Evolutionary conservation across 2,329 filamentous ascomycete genomes (phyloP).

Genomic region (Monosporascus sp.): DNA sequence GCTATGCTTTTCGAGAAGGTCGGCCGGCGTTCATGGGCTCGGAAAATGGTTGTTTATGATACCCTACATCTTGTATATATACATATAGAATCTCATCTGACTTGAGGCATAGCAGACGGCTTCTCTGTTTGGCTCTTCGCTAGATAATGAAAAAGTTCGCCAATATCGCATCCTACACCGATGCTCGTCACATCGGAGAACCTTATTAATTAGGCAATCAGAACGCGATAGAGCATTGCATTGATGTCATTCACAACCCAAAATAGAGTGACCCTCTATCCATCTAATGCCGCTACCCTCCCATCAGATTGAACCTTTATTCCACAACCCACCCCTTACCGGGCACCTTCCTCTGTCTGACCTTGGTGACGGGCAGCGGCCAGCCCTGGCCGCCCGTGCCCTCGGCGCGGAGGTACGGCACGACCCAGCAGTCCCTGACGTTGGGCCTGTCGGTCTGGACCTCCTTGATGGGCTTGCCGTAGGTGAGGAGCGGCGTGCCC

Average conservation of each 20-base stretch:
- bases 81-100: too few relatives aligned
- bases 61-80: background rate
- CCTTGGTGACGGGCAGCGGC: conserved; percentile 80
- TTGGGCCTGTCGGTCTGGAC: conserved; percentile 44
- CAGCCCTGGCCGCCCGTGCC: conserved; percentile 65
- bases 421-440: conserved; percentile 73
- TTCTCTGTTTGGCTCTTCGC: too few relatives aligned
- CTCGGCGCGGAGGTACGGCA: conserved; percentile 70
- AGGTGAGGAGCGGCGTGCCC: conserved; percentile 75
- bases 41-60: background rate
- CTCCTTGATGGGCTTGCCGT: conserved; percentile 90
- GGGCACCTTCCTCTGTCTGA: conserved; percentile 69
- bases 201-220: too few relatives aligned
- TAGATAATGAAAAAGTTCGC: too few relatives aligned
- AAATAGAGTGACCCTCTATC: too few relatives aligned
- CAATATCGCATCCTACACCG: too few relatives aligned
- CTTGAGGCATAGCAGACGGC: too few relatives aligned
- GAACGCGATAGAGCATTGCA: too few relatives aligned
- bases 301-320: conserved; percentile 18
- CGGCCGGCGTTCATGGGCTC: background rate
- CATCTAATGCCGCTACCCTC: too few relatives aligned
- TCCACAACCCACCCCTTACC: conserved; percentile 72
- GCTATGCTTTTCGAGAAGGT: background rate
- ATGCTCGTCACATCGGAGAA: too few relatives aligned
- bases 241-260: too few relatives aligned